phyloP scores from a whole-genome alignment of 2,329 filamentous ascomycete species.

The Plenodomus biglobosus region DNA sequence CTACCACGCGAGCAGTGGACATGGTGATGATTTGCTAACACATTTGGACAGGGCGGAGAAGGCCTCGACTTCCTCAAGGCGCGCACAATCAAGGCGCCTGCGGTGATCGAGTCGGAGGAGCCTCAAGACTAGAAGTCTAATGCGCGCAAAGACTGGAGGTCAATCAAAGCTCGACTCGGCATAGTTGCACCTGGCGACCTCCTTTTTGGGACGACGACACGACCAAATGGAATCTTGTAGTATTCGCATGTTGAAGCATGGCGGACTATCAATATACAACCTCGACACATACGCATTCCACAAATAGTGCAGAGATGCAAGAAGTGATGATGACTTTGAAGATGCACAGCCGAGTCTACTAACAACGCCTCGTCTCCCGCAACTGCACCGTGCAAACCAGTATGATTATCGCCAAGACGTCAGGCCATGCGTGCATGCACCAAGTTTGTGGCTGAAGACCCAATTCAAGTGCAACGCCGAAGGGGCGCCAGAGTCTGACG shows the following conservation, averaged over 20 bases:
- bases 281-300: not conserved
- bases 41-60: conserved; percentile 56
- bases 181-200: conserved; percentile 1
- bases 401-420: conserved; percentile 8
- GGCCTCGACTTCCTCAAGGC: conserved; percentile 63
- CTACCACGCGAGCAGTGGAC: not conserved
- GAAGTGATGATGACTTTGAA: not conserved
- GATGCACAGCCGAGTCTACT: too few relatives aligned
- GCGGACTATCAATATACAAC: not conserved
- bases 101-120: conserved; percentile 62
- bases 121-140: conserved; percentile 41
- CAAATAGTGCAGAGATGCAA: not conserved
- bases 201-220: not conserved
- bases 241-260: not conserved
- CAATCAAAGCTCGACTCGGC: conserved; percentile 1
- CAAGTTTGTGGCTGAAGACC: not conserved
- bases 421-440: conserved; percentile 19
- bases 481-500: not conserved
- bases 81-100: conserved; percentile 63
- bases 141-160: conserved; percentile 3
- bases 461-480: not conserved
- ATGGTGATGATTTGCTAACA: not conserved
- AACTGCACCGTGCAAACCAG: not conserved
- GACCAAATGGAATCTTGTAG: not conserved
- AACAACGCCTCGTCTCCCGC: too few relatives aligned